Percentiles rank a stretch among this genome's conserved stretches.
phyloP scores from a whole-genome alignment of 2,329 filamentous ascomycete species.

The Aspergillus costaricaensis region DNA sequence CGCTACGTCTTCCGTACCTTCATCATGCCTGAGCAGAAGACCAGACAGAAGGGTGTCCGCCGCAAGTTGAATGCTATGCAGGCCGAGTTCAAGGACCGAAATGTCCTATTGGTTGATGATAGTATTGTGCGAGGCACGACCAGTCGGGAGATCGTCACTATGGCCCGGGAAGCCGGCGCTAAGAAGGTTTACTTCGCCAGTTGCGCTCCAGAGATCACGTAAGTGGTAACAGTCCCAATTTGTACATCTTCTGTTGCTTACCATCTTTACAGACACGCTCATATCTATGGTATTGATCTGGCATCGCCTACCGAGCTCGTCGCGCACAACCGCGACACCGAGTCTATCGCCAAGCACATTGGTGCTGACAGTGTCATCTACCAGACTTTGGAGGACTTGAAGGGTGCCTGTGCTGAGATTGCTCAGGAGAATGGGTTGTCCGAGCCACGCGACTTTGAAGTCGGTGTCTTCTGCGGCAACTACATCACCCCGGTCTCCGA shows the following conservation, averaged over 20 bases:
- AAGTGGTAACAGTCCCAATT: conserved; percentile 19
- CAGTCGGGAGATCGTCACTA: conserved; percentile 73
- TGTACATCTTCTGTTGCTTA: conserved; percentile 7
- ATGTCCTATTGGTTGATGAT: conserved; percentile 84
- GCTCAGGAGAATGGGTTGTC: conserved; percentile 56
- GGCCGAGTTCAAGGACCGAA: conserved; percentile 78
- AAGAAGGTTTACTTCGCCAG: conserved; percentile 80
- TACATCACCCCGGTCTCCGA: conserved; percentile 80
- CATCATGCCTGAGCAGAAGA: conserved; percentile 80
- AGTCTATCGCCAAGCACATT: conserved; percentile 66
- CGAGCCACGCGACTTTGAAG: conserved; percentile 70
- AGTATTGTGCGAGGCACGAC: conserved; percentile 87
- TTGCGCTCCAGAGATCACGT: conserved; percentile 77
- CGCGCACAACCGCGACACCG: conserved; percentile 65
- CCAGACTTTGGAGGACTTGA: conserved; percentile 76
- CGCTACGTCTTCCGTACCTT: conserved; percentile 86
- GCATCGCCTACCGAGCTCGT: conserved; percentile 71
- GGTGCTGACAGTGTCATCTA: conserved; percentile 76
- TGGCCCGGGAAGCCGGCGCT: conserved; percentile 83
- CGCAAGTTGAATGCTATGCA: conserved; percentile 87
- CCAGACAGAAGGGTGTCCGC: conserved; percentile 80
- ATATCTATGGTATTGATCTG: conserved; percentile 82
- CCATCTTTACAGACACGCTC: conserved; percentile 59
- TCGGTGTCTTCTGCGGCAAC: conserved; percentile 86
- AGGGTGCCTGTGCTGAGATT: conserved; percentile 73